Evolutionary conservation across 805 yeast species (phyloP), one percentile per base, ranked within the genome.

Genomic region (Clavispora asparagi): DNA sequence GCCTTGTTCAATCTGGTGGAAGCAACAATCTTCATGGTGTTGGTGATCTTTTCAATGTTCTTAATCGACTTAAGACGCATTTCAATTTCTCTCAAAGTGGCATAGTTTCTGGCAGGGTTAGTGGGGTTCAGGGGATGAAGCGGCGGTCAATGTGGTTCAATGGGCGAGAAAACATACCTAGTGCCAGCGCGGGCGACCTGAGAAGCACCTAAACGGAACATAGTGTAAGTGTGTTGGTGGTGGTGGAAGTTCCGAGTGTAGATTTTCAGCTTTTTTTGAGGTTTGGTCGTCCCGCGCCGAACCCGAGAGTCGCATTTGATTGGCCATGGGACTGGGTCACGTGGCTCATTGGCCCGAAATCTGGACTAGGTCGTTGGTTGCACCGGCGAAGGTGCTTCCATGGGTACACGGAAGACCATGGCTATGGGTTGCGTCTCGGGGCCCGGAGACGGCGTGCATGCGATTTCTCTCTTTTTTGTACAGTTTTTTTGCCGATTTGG

Each of bases 1-100:
- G 99, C 99, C 75, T 87, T 90, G 68, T 82, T 78, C 70, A 94
- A 82, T 76, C 97, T 86, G 60, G 99, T 94, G 37, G 98, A 92
- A 37, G 99, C 99, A 63, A 94, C 99, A 74, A 94, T 85, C 80
- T 91, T 94, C 98, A 94, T 94, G 72, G 99, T 94, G 77, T 94
- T 94, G 76, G 99, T 94, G 77, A 94, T 94, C 79, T 94, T 94
- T 77, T 94, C 97, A 71, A 94, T 92, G 81, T 94, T 94, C 80
- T 92, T 94, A 71, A 94, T 94, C 56, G 97, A 89, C 79, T 94
- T 94, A 68, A 94, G 83, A 79, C 99, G 95, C 72, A 81, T 86
- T 79, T 94, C 99, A 65, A 94, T 95, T 75, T 94, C 99, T 78
- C 97, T 92, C 69, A 94, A 81, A 60, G 99, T 94, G 64, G 99